Evolutionary conservation across 805 yeast genomes (phyloP), one percentile per base, ranked within the genome.

Genomic region (Teunomyces stri): DNA sequence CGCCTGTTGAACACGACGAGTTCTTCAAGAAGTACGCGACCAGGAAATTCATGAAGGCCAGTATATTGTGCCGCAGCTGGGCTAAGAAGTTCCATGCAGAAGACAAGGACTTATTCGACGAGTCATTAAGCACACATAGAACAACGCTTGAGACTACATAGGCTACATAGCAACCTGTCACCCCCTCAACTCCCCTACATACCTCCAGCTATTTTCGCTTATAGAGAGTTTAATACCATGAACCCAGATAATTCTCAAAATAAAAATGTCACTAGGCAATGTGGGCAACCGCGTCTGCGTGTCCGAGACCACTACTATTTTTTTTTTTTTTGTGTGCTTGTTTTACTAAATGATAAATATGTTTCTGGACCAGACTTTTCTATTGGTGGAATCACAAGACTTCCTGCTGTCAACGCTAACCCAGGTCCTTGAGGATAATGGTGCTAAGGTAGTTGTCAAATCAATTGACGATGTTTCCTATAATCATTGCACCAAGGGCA

Each of bases 21-120:
- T 89, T 92, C 61, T 90, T 89, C 74, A 88, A 87, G 62, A 94
- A 94, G 69, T 94, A 94, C 64, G 92, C 96, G 42, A 81, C 94
- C 28, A 82, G 89, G 62, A 85, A 87, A 64, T 90, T 85, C 62
- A 81, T 94, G 85, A 88, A 89, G 66, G 94, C 90, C 22, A 82
- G 89, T 48, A 79, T 86, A 15, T 74, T 85, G 48, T 85, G 94
- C 52, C 79, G 92, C 62, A 87, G 85, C 63, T 87, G 94, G 94
- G 94, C 91, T 20, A 81, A 84, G 61, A 78, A 81, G 57, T 69
- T 78, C 45, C 68, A 69, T 37, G 59, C 71, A 37, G 82, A 78
- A 50, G 74, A 76, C 43, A 76, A 70, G 51, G 61, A 64, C 51
- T 57, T 69, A 42, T 69, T 72, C 50, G 72, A 68, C 44, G 56